A percentile compares a stretch with the other conserved stretches of the same genome.
phyloP scores from a whole-genome alignment of 1,139 yeast species.

The Cylindricascospora bacillispora region DNA sequence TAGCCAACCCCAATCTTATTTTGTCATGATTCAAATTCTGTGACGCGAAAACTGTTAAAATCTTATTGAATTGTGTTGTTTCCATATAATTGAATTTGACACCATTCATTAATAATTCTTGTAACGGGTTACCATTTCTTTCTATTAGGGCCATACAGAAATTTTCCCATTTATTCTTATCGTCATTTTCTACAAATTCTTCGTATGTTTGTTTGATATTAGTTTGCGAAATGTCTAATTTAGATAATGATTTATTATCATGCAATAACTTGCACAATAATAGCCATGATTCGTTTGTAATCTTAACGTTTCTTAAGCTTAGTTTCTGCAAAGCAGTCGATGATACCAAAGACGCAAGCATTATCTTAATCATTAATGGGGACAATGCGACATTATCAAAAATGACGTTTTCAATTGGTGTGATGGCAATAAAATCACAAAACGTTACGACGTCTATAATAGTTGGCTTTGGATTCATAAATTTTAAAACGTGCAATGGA shows the following conservation, averaged over 20 bases:
- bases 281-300: conserved; percentile 63
- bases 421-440: conserved; percentile 74
- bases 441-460: conserved; percentile 79
- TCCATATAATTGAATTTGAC: conserved; percentile 39
- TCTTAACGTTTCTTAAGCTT: conserved; percentile 65
- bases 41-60: conserved; percentile 30
- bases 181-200: conserved; percentile 29
- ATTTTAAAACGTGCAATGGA: conserved; percentile 64
- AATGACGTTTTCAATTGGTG: conserved; percentile 65
- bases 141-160: conserved; percentile 44
- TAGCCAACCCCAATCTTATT: conserved; percentile 62
- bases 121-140: conserved; percentile 52
- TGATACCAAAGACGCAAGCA: conserved; percentile 48
- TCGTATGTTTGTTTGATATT: conserved; percentile 30
- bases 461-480: conserved; percentile 85
- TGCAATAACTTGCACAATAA: conserved; percentile 60
- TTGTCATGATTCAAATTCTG: conserved; percentile 18
- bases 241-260: conserved; percentile 42
- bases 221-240: conserved; percentile 73
- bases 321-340: conserved; percentile 54
- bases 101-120: conserved; percentile 74
- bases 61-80: conserved; percentile 36
- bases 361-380: conserved; percentile 64
- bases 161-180: conserved; percentile 66
- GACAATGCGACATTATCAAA: conserved; percentile 76